Evolutionary conservation across 306 rosid species (phyloP).

Genomic region (Lagenaria siceraria): DNA sequence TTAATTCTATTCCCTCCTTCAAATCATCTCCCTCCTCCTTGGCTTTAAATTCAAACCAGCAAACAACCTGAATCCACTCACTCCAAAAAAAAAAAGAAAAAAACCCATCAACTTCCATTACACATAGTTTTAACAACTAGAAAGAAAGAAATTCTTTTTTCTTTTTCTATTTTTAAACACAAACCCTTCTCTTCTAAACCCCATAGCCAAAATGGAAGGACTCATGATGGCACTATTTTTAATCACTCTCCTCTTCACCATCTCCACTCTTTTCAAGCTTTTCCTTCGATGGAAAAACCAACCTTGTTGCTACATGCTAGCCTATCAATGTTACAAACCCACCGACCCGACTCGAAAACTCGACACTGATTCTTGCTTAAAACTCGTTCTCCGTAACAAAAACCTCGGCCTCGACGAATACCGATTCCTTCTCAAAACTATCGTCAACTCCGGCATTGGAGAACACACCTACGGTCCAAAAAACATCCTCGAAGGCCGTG

Average conservation of each 20-base stretch:
- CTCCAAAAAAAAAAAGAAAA: not conserved
- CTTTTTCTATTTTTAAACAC: not conserved
- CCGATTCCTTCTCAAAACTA: constrained; percentile 54
- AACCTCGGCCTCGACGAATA: constrained; percentile 48
- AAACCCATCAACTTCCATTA: not conserved
- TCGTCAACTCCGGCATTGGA: constrained; percentile 59
- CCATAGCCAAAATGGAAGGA: constrained; percentile 28
- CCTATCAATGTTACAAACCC: constrained; percentile 59
- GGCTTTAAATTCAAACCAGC: not conserved
- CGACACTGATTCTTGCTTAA: constrained; percentile 27
- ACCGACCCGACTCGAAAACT: constrained; percentile 32
- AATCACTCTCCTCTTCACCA: constrained; percentile 13
- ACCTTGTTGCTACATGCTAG: constrained; percentile 54
- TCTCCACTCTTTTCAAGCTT: constrained; percentile 15
- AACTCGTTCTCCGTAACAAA: constrained; percentile 35
- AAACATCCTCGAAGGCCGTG: constrained; percentile 44
- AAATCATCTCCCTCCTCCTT: not conserved
- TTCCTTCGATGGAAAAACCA: constrained; percentile 31
- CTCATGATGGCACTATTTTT: constrained; percentile 10
- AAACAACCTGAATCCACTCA: not conserved
- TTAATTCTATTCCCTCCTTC: too few relatives aligned
- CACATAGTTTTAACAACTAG: not conserved
- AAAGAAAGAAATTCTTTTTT: not conserved
- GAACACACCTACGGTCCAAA: constrained; percentile 63
- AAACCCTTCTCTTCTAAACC: not conserved